These are phyloP conservation scores for Xylaria sp. DNA, from an alignment of 2,329 filamentous ascomycete genomes.

Conservation along the genomic window DNA sequence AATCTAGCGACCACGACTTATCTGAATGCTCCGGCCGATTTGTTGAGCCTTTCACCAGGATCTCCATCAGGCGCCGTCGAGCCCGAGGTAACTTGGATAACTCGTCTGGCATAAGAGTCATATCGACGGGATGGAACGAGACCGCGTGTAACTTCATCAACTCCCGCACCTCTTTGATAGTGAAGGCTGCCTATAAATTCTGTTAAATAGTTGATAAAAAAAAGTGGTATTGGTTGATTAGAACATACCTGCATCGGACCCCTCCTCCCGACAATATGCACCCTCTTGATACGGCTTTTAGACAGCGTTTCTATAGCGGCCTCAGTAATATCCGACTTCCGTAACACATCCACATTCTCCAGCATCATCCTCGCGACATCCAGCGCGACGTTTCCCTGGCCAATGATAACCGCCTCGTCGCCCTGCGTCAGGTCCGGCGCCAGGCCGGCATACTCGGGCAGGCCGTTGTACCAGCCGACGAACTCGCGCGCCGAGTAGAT, in stretches of 20 bases:
- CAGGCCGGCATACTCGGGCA: slow-evolving; percentile 81
- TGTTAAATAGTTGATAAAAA: slow-evolving; percentile 10
- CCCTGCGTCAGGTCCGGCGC: slow-evolving; percentile 78
- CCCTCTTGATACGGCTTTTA: slow-evolving; percentile 78
- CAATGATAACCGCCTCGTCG: slow-evolving; percentile 87
- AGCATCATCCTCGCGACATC: slow-evolving; percentile 92
- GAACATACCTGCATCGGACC: slow-evolving; percentile 82
- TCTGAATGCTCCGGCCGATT: slow-evolving; percentile 58
- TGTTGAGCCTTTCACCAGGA: slow-evolving; percentile 79
- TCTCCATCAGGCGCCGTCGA: slow-evolving; percentile 80
- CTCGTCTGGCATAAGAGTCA: slow-evolving; percentile 73
- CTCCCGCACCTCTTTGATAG: slow-evolving; percentile 93
- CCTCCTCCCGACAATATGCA: slow-evolving; percentile 88
- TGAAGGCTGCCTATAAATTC: slow-evolving; percentile 80
- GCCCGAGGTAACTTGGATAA: slow-evolving; percentile 78
- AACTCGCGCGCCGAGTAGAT: slow-evolving; percentile 92
- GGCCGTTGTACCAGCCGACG: slow-evolving; percentile 98
- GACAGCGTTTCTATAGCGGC: slow-evolving; percentile 80
- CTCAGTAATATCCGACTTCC: slow-evolving; percentile 88
- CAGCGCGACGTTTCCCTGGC: slow-evolving; percentile 95
- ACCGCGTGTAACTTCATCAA: slow-evolving; percentile 80
- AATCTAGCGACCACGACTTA: slow-evolving; percentile 86
- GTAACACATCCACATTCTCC: slow-evolving; percentile 76
- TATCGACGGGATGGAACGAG: slow-evolving; percentile 75
- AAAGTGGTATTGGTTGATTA: no score